Evolutionary conservation across 108 stramenopile genomes (phyloP).

Genomic region (Aureococcus anophagefferens): DNA sequence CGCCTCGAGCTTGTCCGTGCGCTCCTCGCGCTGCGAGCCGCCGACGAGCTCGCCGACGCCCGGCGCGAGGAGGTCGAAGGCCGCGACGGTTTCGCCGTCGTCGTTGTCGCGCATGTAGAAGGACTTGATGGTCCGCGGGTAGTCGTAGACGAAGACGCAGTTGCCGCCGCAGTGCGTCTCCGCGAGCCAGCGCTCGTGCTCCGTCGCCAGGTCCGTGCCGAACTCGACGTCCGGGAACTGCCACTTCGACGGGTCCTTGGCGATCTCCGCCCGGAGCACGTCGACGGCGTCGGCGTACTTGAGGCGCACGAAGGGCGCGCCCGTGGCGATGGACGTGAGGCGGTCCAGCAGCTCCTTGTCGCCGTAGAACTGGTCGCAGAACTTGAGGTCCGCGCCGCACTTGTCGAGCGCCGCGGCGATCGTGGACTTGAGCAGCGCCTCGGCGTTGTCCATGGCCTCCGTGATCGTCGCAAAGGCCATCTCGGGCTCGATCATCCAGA

Average conservation of each 20-base stretch:
- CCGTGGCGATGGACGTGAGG: conserved; percentile 59
- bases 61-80: conserved; percentile 96
- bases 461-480: conserved; percentile 90
- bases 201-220: conserved; percentile 91
- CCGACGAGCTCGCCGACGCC: conserved; percentile 98
- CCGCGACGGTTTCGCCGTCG: conserved; percentile 88
- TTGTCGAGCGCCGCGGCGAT: conserved; percentile 64
- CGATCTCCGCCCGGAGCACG: conserved; percentile 82
- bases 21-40: conserved; percentile 84
- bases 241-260: conserved; percentile 88
- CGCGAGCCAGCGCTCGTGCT: conserved; percentile 93
- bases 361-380: conserved; percentile 86
- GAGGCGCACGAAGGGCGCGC: conserved; percentile 66
- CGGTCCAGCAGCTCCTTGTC: conserved; percentile 55
- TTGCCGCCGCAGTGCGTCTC: conserved; percentile 75
- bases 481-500: conserved; percentile 98
- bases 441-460: conserved; percentile 95
- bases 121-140: conserved; percentile 92
- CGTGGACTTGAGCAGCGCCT: conserved; percentile 77
- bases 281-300: conserved; percentile 80
- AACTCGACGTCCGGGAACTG: conserved; percentile 92
- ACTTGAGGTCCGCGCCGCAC: conserved; percentile 73
- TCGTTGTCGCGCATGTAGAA: conserved; percentile 99
- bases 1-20: conserved; percentile 71
- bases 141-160: conserved; percentile 93